Base-by-base conservation (phyloP, 148 eudicot species). In the Drosera capensis region DNA sequence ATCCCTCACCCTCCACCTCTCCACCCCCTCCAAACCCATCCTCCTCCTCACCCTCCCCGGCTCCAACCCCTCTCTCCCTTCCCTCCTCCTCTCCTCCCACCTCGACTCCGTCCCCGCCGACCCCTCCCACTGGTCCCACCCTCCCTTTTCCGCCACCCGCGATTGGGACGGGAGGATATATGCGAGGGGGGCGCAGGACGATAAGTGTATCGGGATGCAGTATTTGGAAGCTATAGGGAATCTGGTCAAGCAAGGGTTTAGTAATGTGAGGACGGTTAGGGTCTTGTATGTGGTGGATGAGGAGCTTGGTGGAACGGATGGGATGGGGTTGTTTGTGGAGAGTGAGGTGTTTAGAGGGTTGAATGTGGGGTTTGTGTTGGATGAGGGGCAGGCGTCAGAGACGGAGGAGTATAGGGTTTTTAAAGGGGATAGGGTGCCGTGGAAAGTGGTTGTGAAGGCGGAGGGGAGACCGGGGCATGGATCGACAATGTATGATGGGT, bases 121-220 rank as follows among this genome's bases (percentile, higher is more conserved):
- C 31, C 73, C 78, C 51, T 28, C 56, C 35, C 73, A 80, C 53
- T 90, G 93, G 99, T 0, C 4, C 48, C 74, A 80, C 56, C 62
- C 59, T 2, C 95, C 95, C 16, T 90, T 80, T 68, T 45, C 73
- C 34, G 95, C 82, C 30, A 23, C 50, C 49, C 51, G 51, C 0
- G 29, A 75, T 23, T 1, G 61, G 35, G 70, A 71, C 9, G 95
- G 99, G 1, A 54, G 46, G 8, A 80, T 90, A 41, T 84, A 55
- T 48, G 93, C 75, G 7, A 74, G 95, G 2, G 99, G 93, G 4
- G 80, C 99, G 7, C 88, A 90, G 47, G 99, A 90, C 35, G 99
- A 90, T 42, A 84, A 90, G 52, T 84, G 77, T 57, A 80, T 90
- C 25, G 74, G 72, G 3, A 38, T 80, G 25, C 92, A 83, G 63